Conservation (phyloP, 108 stramenopile genomes). For the Skeletonema grethae region DNA sequence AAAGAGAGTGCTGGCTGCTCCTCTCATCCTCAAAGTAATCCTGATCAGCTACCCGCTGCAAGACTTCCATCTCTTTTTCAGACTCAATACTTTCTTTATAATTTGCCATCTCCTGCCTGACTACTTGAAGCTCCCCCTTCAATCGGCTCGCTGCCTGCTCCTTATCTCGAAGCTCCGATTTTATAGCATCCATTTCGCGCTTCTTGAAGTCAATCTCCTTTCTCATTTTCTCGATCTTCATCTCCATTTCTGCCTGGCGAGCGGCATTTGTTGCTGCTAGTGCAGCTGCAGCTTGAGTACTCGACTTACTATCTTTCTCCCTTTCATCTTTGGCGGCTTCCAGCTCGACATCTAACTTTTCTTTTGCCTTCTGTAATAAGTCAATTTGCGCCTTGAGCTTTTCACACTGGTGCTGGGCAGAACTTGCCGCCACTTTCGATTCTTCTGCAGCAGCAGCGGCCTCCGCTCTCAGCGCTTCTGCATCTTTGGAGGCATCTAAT, state of each 20-base stretch:
- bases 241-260: conserved; percentile 49
- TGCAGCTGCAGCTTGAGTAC: conserved; percentile 41
- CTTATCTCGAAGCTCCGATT: conserved; percentile 32
- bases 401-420: conserved; percentile 28
- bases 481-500: conserved; percentile 17
- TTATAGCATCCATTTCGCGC: conserved; percentile 45
- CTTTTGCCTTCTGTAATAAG: conserved; percentile 27
- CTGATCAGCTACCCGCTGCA: conserved; percentile 31
- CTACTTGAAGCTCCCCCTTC: conserved; percentile 21
- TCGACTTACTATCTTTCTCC: conserved; percentile 40
- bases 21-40: conserved; percentile 36
- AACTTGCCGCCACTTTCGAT: conserved; percentile 19
- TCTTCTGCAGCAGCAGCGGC: conserved; percentile 16
- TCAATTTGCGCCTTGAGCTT: conserved; percentile 39
- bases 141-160: conserved; percentile 15
- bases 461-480: conserved; percentile 12
- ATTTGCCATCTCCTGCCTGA: conserved; percentile 30
- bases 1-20: background rate
- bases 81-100: conserved; percentile 28
- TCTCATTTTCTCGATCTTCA: conserved; percentile 43
- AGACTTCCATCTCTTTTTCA: conserved; percentile 30
- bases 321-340: conserved; percentile 22
- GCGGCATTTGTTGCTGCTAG: conserved; percentile 51
- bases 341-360: conserved; percentile 22
- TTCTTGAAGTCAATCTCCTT: conserved; percentile 45